phyloP scores from a whole-genome alignment of 176 grass and related monocot genomes.

The Zizania latifolia region DNA sequence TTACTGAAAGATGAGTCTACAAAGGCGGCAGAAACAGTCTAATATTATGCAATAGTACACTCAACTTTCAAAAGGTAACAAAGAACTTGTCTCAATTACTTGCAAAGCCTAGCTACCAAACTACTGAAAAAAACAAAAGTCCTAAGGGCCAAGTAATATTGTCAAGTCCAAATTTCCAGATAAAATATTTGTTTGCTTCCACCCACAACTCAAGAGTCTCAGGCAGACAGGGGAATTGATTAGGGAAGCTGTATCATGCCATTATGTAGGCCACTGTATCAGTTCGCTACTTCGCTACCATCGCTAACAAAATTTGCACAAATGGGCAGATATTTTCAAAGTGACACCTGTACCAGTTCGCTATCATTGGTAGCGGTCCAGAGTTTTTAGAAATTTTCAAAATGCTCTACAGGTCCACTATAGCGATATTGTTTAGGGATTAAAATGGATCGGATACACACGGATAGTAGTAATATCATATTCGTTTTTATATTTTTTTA shows the following conservation, averaged over 20 bases:
- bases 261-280: conserved; percentile 15
- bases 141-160: conserved; percentile 24
- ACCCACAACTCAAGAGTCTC: neutral
- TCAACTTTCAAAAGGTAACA: neutral
- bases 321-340: too few relatives aligned
- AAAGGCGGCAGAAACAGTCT: neutral
- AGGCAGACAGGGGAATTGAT: neutral
- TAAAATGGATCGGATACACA: too few relatives aligned
- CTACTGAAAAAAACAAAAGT: conserved; percentile 30
- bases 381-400: too few relatives aligned
- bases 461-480: too few relatives aligned
- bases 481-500: too few relatives aligned
- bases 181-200: neutral
- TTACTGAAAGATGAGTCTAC: conserved; percentile 15
- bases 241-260: conserved; percentile 4
- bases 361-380: too few relatives aligned
- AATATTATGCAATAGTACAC: neutral
- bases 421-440: too few relatives aligned
- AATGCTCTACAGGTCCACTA: too few relatives aligned
- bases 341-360: too few relatives aligned
- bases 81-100: neutral
- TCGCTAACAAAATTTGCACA: too few relatives aligned
- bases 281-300: too few relatives aligned
- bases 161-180: neutral
- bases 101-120: conserved; percentile 4